Evolutionary conservation across 495 filamentous ascomycete species (phyloP).

Genomic region (Penicillium simplicissimum): DNA sequence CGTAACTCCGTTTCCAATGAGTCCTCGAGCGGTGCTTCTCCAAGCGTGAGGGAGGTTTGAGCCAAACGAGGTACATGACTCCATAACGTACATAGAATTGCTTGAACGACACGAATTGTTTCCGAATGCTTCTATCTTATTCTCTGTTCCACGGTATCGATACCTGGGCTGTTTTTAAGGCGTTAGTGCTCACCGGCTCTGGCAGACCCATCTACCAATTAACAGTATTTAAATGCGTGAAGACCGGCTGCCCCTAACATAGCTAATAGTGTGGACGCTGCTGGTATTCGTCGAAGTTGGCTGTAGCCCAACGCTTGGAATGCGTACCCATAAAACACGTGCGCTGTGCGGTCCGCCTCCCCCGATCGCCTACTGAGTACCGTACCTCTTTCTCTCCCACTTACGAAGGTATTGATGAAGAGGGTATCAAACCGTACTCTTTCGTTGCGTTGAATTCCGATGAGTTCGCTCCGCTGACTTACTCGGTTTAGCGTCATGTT

Average conservation of each 20-base stretch:
- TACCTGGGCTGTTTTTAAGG: slow-evolving; percentile 17
- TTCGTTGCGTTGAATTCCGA: not conserved
- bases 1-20: slow-evolving; percentile 39
- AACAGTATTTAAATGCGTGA: slow-evolving; percentile 5
- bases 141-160: slow-evolving; percentile 7
- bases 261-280: not conserved
- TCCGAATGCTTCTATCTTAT: slow-evolving; percentile 3
- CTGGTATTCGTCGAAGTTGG: not conserved
- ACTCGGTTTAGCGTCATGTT: slow-evolving; percentile 7
- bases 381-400: not conserved
- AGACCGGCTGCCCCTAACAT: not conserved
- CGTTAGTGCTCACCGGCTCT: not conserved
- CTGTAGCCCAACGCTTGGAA: not conserved
- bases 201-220: not conserved
- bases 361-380: not conserved
- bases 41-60: slow-evolving; percentile 44
- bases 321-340: slow-evolving; percentile 3
- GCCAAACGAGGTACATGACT: not conserved
- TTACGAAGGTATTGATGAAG: too few relatives aligned
- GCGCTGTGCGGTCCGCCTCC: slow-evolving; percentile 3
- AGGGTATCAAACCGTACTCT: not conserved
- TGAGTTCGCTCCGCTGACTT: not conserved
- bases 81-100: slow-evolving; percentile 25
- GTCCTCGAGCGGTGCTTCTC: slow-evolving; percentile 28
- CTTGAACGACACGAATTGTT: slow-evolving; percentile 17